These are phyloP conservation scores for Candida ponderosae DNA, from an alignment of 805 yeast genomes.

Conservation along the genomic window DNA sequence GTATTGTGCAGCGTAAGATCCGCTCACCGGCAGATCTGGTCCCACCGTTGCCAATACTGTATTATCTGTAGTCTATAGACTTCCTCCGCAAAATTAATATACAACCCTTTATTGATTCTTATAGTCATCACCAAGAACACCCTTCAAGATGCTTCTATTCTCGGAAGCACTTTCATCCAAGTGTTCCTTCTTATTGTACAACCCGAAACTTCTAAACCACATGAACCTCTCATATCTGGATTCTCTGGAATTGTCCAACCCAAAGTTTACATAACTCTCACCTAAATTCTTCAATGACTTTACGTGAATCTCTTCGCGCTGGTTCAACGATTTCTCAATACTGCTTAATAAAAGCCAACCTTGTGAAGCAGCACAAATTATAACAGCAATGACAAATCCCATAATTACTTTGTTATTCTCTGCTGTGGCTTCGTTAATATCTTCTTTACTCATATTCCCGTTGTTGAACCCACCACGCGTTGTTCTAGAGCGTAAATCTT, in stretches of 20 bases:
- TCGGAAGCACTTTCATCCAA: conserved; percentile 36
- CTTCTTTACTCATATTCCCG: conserved; percentile 16
- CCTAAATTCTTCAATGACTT: conserved; percentile 31
- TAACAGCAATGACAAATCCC: conserved; percentile 30
- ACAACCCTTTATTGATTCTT: too few relatives aligned
- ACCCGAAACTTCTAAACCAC: conserved; percentile 40
- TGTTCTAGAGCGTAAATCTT: conserved; percentile 26
- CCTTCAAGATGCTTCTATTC: conserved; percentile 75
- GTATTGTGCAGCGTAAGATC: too few relatives aligned
- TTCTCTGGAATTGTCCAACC: conserved; percentile 39
- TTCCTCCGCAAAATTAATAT: too few relatives aligned
- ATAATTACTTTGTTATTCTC: conserved; percentile 33
- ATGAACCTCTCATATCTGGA: conserved; percentile 49
- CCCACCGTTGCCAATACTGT: too few relatives aligned
- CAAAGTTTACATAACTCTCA: conserved; percentile 41
- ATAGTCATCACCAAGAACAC: conserved; percentile 53
- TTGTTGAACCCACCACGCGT: conserved; percentile 14
- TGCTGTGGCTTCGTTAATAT: conserved; percentile 18
- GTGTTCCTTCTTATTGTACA: conserved; percentile 21
- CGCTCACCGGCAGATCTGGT: too few relatives aligned
- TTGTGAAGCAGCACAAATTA: conserved; percentile 31
- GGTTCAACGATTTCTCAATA: conserved; percentile 26
- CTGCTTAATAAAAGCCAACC: conserved; percentile 30
- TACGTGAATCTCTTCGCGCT: conserved; percentile 29
- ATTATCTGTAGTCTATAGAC: too few relatives aligned